Evolutionary conservation across 208 protist genomes (phyloP), one percentile per base, ranked within the genome.

Genomic region (Trypanosoma platydactyli): DNA sequence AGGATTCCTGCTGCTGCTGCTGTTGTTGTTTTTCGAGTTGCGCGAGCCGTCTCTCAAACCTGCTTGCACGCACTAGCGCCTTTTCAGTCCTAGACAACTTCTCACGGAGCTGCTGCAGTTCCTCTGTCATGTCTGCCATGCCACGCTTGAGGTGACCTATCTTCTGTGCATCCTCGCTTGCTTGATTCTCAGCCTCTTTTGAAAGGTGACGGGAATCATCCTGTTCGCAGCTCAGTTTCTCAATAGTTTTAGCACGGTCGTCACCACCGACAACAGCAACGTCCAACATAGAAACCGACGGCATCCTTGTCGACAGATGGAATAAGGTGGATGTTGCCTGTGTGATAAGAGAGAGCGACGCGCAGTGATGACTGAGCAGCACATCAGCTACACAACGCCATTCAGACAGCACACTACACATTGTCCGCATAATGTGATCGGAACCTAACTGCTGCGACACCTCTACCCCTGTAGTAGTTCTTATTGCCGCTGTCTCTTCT

Each of bases 61-160:
- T 2, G 41, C 18, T 68, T 5, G 62, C 62, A 9, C 33, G 35
- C 22, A 68, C 27, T 7, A 68, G 41, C 50, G 62, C 62, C 27
- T 58, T 68, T 35, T 57, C 62, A 4, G 51, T 68, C 24, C 62
- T 50, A 13, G 51, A 44, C 38, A 76, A 60, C 57, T 71, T 64
- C 53, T 77, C 50, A 46, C 64, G 70, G 13, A 70, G 51, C 3
- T 58, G 29, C 13, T 75, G 52, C 20, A 70, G 53, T 48, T 85
- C 65, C 29, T 73, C 49, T 51, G 53, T 67, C 22, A 67, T 22
- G 3, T 18, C 22, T 1, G 42, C n/a, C 30, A 77, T 40, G 30
- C 58, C 50, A 61, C 38, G 58, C 55, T 71, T 79, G 50, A 29
- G 66, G 42, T 29, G 24, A 42, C 29, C 44, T 22, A 57, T 48